Base-by-base conservation (phyloP, 306 rosid species). In the Quercus rubra region DNA sequence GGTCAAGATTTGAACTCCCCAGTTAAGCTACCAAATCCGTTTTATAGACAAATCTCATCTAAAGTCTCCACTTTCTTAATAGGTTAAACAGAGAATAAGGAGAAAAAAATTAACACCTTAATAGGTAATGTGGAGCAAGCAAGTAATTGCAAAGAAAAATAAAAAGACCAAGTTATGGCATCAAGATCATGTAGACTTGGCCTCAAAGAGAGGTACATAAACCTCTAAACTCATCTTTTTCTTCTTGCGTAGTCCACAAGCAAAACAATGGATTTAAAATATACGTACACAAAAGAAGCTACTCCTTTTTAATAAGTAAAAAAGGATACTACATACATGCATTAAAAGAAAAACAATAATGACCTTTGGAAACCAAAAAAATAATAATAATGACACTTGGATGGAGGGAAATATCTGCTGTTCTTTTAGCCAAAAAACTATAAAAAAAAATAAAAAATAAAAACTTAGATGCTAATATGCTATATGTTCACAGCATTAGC, bases 361-460 rank as follows among this genome's bases (percentile, higher is more conserved):
- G 43, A 35, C 43, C 43, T 35, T 35, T 35, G 43, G 43, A 35
- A 35, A 35, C 43, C 43, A 2, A 68, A 38, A 10, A 68, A 72
- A 1, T 5, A 15, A 55, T 55, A 55, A 75, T 25, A 19, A 30
- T 56, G 59, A 27, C 59, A 74, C 69, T 63, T 70, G 57, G 51
- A 77, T 52, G 13, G 57, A 55, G 19, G 49, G 77, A 30, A 61
- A 55, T 83, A 93, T 97, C 98, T 91, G 98, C 97, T 1, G 10
- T 35, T 35, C 43, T 35, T 35, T 35, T 35, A 35, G 43, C 9
- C 43, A 35, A 35, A 35, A 35, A 35, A 33, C 6, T 33, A 33
- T 33, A 33, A 5, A 31, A 31, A 5, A 31, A 31, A 1, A 31
- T 5, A 31, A 31, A 35, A 35, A 35, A 6, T 6, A 35, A 35